phyloP scores from a whole-genome alignment of 192 early-diverging fungal species.

The Coemansia sp. region DNA sequence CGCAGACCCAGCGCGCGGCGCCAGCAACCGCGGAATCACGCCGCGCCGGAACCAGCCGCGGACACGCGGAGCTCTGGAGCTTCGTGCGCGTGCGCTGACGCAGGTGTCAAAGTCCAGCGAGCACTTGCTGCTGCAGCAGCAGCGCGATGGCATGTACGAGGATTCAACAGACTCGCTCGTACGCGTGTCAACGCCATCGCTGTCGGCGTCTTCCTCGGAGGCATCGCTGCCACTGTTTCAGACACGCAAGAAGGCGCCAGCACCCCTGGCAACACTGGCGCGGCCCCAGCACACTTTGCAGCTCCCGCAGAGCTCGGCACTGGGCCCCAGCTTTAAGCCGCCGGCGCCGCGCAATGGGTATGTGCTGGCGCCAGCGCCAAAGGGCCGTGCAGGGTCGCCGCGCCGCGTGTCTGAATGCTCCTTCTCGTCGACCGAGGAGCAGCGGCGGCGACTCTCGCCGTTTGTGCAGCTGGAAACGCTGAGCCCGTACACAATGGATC shows the following conservation, averaged over 20 bases:
- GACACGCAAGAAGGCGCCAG: constrained; percentile 21
- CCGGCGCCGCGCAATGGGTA: background rate
- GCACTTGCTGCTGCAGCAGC: constrained; percentile 20
- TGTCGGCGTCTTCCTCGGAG: constrained; percentile 49
- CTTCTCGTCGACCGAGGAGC: constrained; percentile 38
- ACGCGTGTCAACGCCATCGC: constrained; percentile 40
- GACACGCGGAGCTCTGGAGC: constrained; percentile 2
- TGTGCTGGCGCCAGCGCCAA: background rate
- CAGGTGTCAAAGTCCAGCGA: constrained; percentile 34
- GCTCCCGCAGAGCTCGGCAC: constrained; percentile 9
- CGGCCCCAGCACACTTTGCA: constrained; percentile 12
- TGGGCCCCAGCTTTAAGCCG: constrained; percentile 2
- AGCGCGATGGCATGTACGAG: constrained; percentile 22
- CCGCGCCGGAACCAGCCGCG: constrained; percentile 12
- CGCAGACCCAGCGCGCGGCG: background rate
- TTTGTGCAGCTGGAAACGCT: constrained; percentile 29
- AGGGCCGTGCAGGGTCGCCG: constrained; percentile 10
- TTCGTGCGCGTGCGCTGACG: constrained; percentile 39
- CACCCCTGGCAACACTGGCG: constrained; percentile 14
- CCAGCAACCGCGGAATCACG: constrained; percentile 1
- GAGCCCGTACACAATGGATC: constrained; percentile 43
- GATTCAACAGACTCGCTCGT: constrained; percentile 51
- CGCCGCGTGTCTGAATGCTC: constrained; percentile 29
- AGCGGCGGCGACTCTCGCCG: constrained; percentile 15
- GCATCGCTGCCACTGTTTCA: constrained; percentile 40